Percentiles rank a stretch among this genome's conserved stretches.
These are phyloP conservation scores for Hawksworthiomyces lignivorus DNA, from an alignment of 2,329 filamentous ascomycete genomes.

Conservation along the genomic window DNA sequence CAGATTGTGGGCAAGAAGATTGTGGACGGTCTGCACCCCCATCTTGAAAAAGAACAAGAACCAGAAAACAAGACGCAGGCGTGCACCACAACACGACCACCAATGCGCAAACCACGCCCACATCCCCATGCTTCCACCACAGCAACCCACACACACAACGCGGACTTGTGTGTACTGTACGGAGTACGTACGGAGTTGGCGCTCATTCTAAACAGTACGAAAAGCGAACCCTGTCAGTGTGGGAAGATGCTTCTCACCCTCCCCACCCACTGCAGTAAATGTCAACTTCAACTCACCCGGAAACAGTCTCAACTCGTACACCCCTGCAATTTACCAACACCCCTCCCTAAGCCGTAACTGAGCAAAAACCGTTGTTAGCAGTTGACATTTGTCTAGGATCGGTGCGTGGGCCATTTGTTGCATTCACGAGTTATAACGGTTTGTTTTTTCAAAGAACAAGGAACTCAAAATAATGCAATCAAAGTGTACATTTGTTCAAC, in stretches of 20 bases:
- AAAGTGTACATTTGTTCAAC: no score
- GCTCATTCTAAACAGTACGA: no score
- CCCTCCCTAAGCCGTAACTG: no score
- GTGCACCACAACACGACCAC: background rate
- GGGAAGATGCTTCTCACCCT: conserved; percentile 3
- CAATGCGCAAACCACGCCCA: background rate
- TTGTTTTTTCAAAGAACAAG: no score
- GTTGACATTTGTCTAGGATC: conserved; percentile 6
- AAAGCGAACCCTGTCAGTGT: conserved; percentile 1
- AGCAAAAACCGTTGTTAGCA: no score
- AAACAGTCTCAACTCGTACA: conserved; percentile 2
- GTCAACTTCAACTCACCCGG: conserved; percentile 2
- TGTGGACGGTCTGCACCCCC: no score
- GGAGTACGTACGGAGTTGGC: background rate
- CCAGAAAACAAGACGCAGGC: background rate
- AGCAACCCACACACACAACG: background rate
- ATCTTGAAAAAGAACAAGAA: background rate
- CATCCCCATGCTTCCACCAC: background rate
- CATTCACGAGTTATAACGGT: conserved; percentile 1
- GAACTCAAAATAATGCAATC: no score
- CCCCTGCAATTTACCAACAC: conserved; percentile 4
- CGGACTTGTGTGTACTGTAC: no score
- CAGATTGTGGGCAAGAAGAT: no score
- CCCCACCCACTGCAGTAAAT: background rate
- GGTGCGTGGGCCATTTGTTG: conserved; percentile 5